Percentiles rank a stretch among this genome's conserved stretches.
These are phyloP conservation scores for Salix suchowensis DNA, from an alignment of 345 rosid species.

Conservation along the genomic window DNA sequence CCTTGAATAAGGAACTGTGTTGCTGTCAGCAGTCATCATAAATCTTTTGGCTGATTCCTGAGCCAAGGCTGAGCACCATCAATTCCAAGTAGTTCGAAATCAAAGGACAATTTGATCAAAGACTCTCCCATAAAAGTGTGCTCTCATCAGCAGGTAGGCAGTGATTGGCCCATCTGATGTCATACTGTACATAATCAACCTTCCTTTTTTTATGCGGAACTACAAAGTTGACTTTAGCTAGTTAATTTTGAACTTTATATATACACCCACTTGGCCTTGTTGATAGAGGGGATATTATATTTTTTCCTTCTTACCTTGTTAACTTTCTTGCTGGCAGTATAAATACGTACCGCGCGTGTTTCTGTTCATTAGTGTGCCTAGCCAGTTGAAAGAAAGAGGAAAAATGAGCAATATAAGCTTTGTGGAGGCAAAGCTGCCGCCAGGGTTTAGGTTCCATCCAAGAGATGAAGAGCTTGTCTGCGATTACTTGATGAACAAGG, in stretches of 20 bases:
- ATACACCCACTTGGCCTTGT: background rate
- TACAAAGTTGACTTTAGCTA: constrained; percentile 1
- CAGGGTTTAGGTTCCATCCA: constrained; percentile 93
- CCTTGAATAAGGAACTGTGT: background rate
- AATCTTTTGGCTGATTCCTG: background rate
- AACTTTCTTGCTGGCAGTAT: background rate
- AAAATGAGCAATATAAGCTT: constrained; percentile 22
- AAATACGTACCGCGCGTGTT: background rate
- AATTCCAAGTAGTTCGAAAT: background rate
- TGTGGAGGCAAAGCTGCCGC: constrained; percentile 56
- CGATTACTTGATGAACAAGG: constrained; percentile 70
- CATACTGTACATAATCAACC: background rate
- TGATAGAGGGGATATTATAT: background rate
- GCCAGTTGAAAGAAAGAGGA: background rate
- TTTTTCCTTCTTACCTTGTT: background rate
- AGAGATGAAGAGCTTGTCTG: constrained; percentile 86
- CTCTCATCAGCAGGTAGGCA: background rate
- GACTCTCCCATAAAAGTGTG: background rate
- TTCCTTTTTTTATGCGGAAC: background rate
- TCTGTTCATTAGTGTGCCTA: background rate
- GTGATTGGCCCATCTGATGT: background rate
- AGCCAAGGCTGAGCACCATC: background rate
- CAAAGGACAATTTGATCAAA: background rate
- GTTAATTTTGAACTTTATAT: background rate
- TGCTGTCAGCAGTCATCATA: background rate